A percentile compares a stretch with the other conserved stretches of the same genome.
These are phyloP conservation scores for Elsinoe batatas DNA, from an alignment of 2,329 filamentous ascomycete species.

Conservation along the genomic window DNA sequence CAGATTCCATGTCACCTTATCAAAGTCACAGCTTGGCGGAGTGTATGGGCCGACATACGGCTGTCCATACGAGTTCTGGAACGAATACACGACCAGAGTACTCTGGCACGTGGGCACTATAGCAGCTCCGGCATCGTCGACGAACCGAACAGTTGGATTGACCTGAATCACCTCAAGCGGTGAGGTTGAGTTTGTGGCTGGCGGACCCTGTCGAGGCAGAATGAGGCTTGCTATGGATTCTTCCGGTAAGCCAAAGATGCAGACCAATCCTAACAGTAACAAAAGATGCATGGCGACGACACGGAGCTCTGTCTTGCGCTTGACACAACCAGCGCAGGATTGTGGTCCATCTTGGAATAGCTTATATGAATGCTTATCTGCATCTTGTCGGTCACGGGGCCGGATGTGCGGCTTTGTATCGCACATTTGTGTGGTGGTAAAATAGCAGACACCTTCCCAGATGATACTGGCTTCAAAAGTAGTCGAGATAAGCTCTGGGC, in stretches of 20 bases:
- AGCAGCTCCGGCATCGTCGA: slow-evolving; percentile 28
- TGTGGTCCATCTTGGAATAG: background rate
- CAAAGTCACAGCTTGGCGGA: slow-evolving; percentile 61
- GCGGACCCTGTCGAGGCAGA: background rate
- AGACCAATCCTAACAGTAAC: background rate
- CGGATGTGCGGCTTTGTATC: background rate
- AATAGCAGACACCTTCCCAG: slow-evolving; percentile 9
- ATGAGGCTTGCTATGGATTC: background rate
- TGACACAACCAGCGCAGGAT: background rate
- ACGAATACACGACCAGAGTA: slow-evolving; percentile 60
- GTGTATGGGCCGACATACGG: slow-evolving; percentile 61
- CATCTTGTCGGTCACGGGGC: background rate
- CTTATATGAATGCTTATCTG: slow-evolving; percentile 9
- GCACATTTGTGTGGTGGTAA: slow-evolving; percentile 1
- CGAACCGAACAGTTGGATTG: slow-evolving; percentile 53
- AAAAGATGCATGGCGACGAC: background rate
- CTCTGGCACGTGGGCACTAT: slow-evolving; percentile 37
- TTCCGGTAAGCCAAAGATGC: background rate
- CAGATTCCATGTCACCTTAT: slow-evolving; percentile 65
- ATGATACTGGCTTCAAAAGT: background rate
- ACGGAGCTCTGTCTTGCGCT: background rate
- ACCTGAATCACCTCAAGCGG: slow-evolving; percentile 59
- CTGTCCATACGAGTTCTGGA: slow-evolving; percentile 61
- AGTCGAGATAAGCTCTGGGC: slow-evolving; percentile 3
- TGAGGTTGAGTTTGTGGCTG: background rate